Evolutionary conservation across 2,329 filamentous ascomycete genomes (phyloP).

Genomic region (Dryadomyces sulphureus): DNA sequence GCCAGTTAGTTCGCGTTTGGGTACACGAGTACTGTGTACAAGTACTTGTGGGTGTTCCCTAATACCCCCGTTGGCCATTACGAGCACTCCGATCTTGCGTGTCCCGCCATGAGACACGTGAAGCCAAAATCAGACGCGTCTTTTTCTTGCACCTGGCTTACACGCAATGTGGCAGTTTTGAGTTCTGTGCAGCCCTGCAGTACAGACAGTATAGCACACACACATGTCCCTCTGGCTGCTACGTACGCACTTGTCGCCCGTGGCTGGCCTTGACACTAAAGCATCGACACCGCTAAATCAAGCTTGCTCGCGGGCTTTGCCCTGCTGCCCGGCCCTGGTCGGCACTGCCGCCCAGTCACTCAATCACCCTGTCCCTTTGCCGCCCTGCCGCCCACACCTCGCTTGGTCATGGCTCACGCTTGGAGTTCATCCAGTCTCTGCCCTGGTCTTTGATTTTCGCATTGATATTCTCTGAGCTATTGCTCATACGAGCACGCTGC

Average conservation of each 20-base stretch:
- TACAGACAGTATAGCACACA: too few species aligned
- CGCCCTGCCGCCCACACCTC: not conserved
- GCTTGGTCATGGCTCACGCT: not conserved
- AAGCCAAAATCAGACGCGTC: not conserved
- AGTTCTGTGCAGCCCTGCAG: not conserved
- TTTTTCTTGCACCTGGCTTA: not conserved
- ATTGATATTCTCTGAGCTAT: not conserved
- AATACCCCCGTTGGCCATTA: too few species aligned
- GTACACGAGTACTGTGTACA: too few species aligned
- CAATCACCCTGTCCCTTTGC: not conserved
- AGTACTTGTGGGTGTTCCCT: too few species aligned
- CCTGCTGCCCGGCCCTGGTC: too few species aligned
- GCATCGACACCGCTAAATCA: conserved; percentile 2
- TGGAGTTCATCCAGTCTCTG: not conserved
- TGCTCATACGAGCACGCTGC: not conserved
- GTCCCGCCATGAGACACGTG: not conserved
- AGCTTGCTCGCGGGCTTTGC: not conserved
- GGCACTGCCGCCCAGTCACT: not conserved
- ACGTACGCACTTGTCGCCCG: not conserved
- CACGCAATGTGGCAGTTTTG: not conserved
- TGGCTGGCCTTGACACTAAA: too few species aligned
- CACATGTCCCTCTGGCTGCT: too few species aligned
- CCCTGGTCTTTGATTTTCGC: not conserved
- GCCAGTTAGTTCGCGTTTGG: not conserved
- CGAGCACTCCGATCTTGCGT: not conserved